Percentiles rank a stretch among this genome's conserved stretches.
phyloP scores from a whole-genome alignment of 176 grass and related monocot genomes.

The Hordeum vulgare region MorexV3_pseudomolecules_assembly NC_058519.1:614797433-614797932 shows the following conservation, averaged over 20 bases:
- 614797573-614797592: slow-evolving; percentile 10
- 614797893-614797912: not conserved
- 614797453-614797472: not conserved
- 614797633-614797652: not conserved
- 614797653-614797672: slow-evolving; percentile 50
- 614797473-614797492: slow-evolving; percentile 47
- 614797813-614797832: not conserved
- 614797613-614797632: slow-evolving; percentile 41
- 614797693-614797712: slow-evolving; percentile 53
- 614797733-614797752: slow-evolving; percentile 6
- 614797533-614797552: slow-evolving; percentile 70
- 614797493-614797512: slow-evolving; percentile 53
- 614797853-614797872: not conserved
- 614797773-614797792: not conserved
- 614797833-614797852: not conserved
- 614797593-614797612: slow-evolving; percentile 57
- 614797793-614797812: not conserved
- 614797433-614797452: not conserved
- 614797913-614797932: not conserved
- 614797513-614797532: slow-evolving; percentile 74
- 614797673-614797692: slow-evolving; percentile 47
- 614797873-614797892: not conserved
- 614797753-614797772: not conserved
- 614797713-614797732: slow-evolving; percentile 59
- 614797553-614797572: slow-evolving; percentile 9